Evolutionary conservation across 1,139 yeast species (phyloP).

Genomic region (Candida sp.): DNA sequence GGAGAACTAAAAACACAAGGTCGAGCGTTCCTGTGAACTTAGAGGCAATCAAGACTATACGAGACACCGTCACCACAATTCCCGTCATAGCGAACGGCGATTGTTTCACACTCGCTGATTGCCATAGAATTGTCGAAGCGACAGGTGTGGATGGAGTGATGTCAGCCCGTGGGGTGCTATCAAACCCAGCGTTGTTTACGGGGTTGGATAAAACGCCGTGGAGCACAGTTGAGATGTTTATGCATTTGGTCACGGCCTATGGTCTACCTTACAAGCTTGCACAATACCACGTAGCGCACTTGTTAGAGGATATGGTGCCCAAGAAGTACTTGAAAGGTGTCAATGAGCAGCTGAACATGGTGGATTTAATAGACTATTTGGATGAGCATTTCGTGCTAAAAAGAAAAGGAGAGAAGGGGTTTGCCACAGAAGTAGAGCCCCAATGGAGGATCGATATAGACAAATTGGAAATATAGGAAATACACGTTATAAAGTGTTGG

Average conservation of each 20-base stretch:
- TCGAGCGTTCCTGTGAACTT: constrained; percentile 83
- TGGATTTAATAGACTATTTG: constrained; percentile 82
- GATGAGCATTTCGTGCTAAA: constrained; percentile 69
- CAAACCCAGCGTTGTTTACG: constrained; percentile 87
- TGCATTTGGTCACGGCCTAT: constrained; percentile 78
- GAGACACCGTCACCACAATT: constrained; percentile 54
- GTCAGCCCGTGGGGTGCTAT: constrained; percentile 91
- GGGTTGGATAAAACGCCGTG: constrained; percentile 82
- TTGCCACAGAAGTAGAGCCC: constrained; percentile 62
- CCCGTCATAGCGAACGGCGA: constrained; percentile 98
- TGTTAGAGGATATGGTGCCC: constrained; percentile 70
- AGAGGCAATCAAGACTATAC: constrained; percentile 77
- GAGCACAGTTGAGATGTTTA: constrained; percentile 84
- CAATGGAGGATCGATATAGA: constrained; percentile 43
- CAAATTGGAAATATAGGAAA: constrained; percentile 3
- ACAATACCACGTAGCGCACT: constrained; percentile 89
- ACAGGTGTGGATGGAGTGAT: constrained; percentile 93
- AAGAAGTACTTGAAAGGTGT: constrained; percentile 61
- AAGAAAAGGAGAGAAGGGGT: constrained; percentile 69
- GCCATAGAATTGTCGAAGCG: constrained; percentile 55
- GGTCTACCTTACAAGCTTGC: constrained; percentile 84
- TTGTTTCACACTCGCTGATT: constrained; percentile 73
- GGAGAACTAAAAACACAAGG: constrained; percentile 84
- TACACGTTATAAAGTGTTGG: too few species aligned
- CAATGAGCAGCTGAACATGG: constrained; percentile 61